Base-by-base conservation (phyloP, 495 filamentous ascomycete species). In the Halenospora varia region DNA sequence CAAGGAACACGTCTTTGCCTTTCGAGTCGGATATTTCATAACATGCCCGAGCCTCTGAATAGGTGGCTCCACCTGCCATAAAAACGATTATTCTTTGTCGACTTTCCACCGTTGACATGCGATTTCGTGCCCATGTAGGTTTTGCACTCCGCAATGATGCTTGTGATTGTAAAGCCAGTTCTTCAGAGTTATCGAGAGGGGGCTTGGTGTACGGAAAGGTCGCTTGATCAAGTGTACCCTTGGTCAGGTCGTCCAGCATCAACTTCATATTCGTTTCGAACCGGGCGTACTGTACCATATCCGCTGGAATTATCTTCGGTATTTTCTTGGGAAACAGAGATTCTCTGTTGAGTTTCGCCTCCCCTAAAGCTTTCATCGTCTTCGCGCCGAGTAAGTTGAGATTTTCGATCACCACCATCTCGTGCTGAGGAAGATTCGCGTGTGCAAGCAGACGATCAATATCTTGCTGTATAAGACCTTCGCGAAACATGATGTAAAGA, bases 51-150 rank as follows among this genome's bases (percentile, higher is more conserved):
- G 88, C 75, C 73, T 98, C 94, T 0, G 88, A 87, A 69, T 92
- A 94, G 2, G 92, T 98, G 6, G 95, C 95, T 41, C 94, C 94
- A 35, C 95, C 94, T 18, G 94, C 93, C 84, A 97, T 88, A 70
- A 97, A 97, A 47, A 97, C 87, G 57, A 98, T 88, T 46, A 97
- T 83, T 42, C 94, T 86, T 71, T 98, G 94, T 46, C 86, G 82
- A 51, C 89, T 90, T 63, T 96, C 92, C 18, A 87, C 82, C 10
- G 83, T 82, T 15, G 86, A 79, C 23, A 85, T 77, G 52, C 89
- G 83, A 11, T 89, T 87, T 49, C 88, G 88, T 8, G 94, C 94
- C 94, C 94, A 98, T 10, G 92, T 94, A 6, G 94, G 94, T 62
- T 96, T 96, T 19, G 81, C 82, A 24, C 91, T 89, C 59, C 88